Base-by-base conservation (phyloP, 2,329 filamentous ascomycete species). In the Tetracladium maxilliforme region DNA sequence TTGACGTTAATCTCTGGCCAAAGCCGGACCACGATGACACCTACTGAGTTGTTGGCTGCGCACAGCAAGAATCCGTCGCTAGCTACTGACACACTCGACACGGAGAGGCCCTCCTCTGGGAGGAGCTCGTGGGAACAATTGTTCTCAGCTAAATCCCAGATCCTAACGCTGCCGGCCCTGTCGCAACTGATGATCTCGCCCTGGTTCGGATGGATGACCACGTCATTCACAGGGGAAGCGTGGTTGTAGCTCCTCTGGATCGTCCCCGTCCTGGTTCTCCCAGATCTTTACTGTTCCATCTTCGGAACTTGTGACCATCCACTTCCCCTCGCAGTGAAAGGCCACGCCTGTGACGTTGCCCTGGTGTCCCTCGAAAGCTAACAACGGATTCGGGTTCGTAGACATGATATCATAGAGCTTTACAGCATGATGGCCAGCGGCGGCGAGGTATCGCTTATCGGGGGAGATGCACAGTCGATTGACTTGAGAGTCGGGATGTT, bases 351-450 rank as follows among this genome's bases (percentile, higher is more conserved):
- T 98, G 46, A 98, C 77, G 44, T 98, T 98, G 37, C 76, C 83
- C 9, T 82, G 90, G 54, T 98, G 90, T 21, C 90, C 90, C 47
- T 95, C 87, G 43, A 98, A 95, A 12, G 79, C 86, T 43, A 95
- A 70, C 14, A 95, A 65, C 2, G 90, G 79, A 37, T 87, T 90
- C 3, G 90, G 86, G 42, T 95, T 95, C n/a, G 83, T 87, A 10
- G 84, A 93, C 46, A 93, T 93, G 60, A 95, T 93, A 45, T 98
- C 90, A 59, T 92, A 98, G 30, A 98, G 79, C 56, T 95, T 95
- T 45, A 98, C 83, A 25, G 80, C 84, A 50, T 87, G 68, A 47
- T 76, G 67, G 14, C 75, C 75, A 1, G 75, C 75, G 14, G 74
- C 86, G 17, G 86, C 87, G 27, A 95, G 76, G 52, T 79, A 94